Conservation (phyloP, 768 basidiomycete species). For the Lactarius sanguifluus region DNA sequence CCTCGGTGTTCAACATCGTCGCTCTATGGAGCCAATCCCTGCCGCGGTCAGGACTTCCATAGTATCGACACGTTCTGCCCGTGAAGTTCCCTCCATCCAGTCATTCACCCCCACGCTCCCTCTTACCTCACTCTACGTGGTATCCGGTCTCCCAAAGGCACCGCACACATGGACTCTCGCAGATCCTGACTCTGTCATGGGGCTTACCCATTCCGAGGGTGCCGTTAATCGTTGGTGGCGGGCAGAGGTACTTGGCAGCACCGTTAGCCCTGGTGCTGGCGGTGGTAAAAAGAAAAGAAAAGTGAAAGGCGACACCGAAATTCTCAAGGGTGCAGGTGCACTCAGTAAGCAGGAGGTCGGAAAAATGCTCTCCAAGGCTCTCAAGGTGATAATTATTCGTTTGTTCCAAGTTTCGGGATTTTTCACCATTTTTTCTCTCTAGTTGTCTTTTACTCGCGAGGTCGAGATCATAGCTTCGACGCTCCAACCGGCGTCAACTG, state of each 20-base stretch:
- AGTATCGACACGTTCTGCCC: conserved; percentile 69
- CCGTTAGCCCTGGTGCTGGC: conserved; percentile 80
- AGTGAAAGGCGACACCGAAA: conserved; percentile 59
- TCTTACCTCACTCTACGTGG: conserved; percentile 81
- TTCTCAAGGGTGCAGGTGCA: conserved; percentile 74
- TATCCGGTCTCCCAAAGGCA: conserved; percentile 85
- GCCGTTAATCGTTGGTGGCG: conserved; percentile 90
- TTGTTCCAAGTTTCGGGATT: neutral
- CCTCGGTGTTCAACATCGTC: conserved; percentile 70
- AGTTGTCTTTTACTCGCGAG: conserved; percentile 91
- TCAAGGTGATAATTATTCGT: conserved; percentile 60
- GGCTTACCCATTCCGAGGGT: conserved; percentile 78
- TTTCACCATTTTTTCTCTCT: neutral
- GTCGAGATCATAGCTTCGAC: conserved; percentile 96
- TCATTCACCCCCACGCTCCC: conserved; percentile 72
- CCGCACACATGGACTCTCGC: conserved; percentile 89
- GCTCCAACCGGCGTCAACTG: conserved; percentile 87
- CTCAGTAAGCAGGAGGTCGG: conserved; percentile 84
- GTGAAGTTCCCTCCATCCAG: conserved; percentile 54
- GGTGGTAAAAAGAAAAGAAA: conserved; percentile 68
- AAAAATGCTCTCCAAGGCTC: conserved; percentile 87
- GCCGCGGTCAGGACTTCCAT: conserved; percentile 74
- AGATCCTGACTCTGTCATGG: conserved; percentile 78
- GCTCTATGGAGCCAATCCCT: conserved; percentile 84
- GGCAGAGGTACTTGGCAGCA: conserved; percentile 87